phyloP scores from a whole-genome alignment of 2,329 filamentous ascomycete genomes.

The Chalaropsis ovoidea region DNA sequence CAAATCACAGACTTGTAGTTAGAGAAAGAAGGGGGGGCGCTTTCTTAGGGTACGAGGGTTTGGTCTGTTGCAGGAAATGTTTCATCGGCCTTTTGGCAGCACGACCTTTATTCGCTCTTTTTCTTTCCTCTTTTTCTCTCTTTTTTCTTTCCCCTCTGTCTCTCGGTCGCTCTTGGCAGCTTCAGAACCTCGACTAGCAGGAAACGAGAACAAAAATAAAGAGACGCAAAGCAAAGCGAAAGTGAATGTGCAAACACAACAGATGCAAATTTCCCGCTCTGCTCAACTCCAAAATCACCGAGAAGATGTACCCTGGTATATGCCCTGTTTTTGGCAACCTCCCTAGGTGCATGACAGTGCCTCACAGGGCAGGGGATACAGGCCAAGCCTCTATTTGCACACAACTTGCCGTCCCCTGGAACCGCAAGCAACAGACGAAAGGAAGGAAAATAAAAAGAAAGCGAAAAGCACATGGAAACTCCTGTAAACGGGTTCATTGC shows the following conservation, averaged over 20 bases:
- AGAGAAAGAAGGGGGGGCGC: background rate
- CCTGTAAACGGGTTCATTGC: no score
- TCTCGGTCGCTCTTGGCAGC: background rate
- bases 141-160: background rate
- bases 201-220: slow-evolving; percentile 1
- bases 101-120: background rate
- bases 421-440: no score
- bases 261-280: background rate
- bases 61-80: background rate
- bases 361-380: no score
- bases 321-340: background rate
- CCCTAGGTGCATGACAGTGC: background rate
- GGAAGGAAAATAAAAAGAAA: no score
- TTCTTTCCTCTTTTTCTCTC: background rate
- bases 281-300: background rate
- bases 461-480: no score
- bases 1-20: background rate
- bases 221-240: no score
- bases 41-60: slow-evolving; percentile 9
- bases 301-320: background rate
- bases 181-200: background rate
- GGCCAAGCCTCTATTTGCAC: no score
- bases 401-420: no score
- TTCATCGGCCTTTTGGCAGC: background rate
- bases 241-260: background rate